Base-by-base conservation (phyloP, 305 asterid genomes). In the Rubia balearica region DNA sequence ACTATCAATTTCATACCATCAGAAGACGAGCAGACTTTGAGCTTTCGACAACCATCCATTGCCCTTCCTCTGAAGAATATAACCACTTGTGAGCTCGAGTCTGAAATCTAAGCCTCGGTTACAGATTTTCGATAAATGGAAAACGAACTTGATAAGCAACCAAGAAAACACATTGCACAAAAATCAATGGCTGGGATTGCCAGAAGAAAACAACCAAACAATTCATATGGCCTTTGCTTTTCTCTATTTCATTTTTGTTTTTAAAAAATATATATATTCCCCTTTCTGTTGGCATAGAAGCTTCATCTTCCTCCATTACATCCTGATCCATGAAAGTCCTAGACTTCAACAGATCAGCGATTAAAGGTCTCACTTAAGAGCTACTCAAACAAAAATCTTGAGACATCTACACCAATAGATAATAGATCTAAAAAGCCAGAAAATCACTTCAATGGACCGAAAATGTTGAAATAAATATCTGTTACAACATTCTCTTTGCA, bases 31-130 rank as follows among this genome's bases (percentile, higher is more conserved):
- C 92, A 81, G 92, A 85, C 81, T 87, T 90, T 27, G 98, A 79
- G 76, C 85, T 91, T 76, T 68, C 91, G 73, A 90, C 90, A 73
- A 94, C 82, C 71, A 85, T 70, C 96, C 97, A 85, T 78, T 91
- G 99, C 63, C 99, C 99, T 87, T 90, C 94, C 81, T 84, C 94
- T 70, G 98, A 83, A 61, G 98, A 80, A 81, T 83, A 91, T 74
- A 94, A 87, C 99, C 99, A 94, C 76, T 90, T 96, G 71, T 75
- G 85, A 81, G 85, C 92, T 84, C 97, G 89, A 76, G 76, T 74
- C 99, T 94, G 90, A 86, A 87, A 89, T 76, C 74, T 75, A 65
- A 81, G 76, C 45, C 74, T 80, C 68, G 55, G 85, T 85, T 77
- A 86, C 68, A 79, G 73, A 77, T 65, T 65, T 10, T 17, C 63